Base-by-base conservation (phyloP, 2,329 filamentous ascomycete species). In the Colletotrichum higginsianum region DNA sequence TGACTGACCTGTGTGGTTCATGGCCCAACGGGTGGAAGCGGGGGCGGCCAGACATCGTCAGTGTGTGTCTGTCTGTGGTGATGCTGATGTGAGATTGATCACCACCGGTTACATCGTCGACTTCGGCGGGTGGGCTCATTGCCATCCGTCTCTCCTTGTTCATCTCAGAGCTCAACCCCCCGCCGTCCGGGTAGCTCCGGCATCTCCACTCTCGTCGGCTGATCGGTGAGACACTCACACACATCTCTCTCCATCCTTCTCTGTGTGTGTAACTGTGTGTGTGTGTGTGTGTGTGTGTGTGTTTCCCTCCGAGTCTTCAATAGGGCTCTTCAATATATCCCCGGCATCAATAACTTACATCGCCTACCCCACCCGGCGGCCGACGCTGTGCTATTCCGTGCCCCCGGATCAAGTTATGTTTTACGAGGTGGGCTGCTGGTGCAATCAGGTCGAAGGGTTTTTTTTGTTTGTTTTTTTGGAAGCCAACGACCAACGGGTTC, bases 321-420 rank as follows among this genome's bases (percentile, higher is more conserved):
- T 35, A 2, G 23, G 5, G 7, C 4, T 16, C 50, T 18, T 26
- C 11, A 6, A 13, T 26, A 56, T 21, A 16, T 21, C 58, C 16
- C n/a, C 40, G 9, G 15, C 56, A 6, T 30, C 35, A 18, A 18
- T 5, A n/a, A 18, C 47, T 40, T 30, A 53, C 49, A 30, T 23
- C 38, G 15, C 42, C 40, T 23, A 16, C 64, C 66, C 66, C 61
- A 60, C 53, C n/a, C 38, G 46, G 67, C 67, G 55, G 61, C 62
- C 61, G 53, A 52, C 61, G 21, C 38, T 12, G 55, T 12, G 61
- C 55, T 69, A 70, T 55, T n/a, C 66, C 66, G 23, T 23, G 21
- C 42, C 66, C 61, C 16, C 30, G 26, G 66, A 46, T 9, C 30
- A 35, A n/a, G n/a, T 23, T 44, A 38, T 66, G 30, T 35, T 35